A percentile compares a stretch with the other conserved stretches of the same genome.
phyloP scores from a whole-genome alignment of 75 land plant species.

The Adiantum capillusveneris region DNA sequence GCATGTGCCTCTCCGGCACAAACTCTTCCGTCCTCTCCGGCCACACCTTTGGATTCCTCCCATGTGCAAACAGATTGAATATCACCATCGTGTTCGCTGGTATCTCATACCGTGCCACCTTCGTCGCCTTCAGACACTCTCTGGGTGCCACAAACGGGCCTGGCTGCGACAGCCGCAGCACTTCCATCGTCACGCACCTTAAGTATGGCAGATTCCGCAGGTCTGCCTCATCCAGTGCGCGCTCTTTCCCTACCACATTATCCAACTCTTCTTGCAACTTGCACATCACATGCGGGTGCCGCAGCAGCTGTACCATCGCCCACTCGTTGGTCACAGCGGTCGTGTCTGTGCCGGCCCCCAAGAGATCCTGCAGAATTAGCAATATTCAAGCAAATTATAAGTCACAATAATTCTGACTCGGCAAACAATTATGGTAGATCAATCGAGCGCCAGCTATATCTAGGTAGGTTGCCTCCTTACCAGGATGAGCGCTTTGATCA shows the following conservation, averaged over 20 bases:
- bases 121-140: constrained; percentile 10
- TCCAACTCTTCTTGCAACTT: constrained; percentile 23
- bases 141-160: constrained; percentile 23
- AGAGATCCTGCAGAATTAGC: constrained; percentile 17
- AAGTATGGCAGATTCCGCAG: constrained; percentile 15
- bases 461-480: neutral
- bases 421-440: neutral
- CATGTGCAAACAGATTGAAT: constrained; percentile 21
- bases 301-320: constrained; percentile 30
- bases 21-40: no score
- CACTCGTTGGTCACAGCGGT: constrained; percentile 18
- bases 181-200: constrained; percentile 29
- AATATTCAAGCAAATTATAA: neutral
- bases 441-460: neutral
- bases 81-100: constrained; percentile 30
- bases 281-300: constrained; percentile 16
- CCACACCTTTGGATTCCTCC: constrained; percentile 19
- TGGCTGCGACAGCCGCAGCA: constrained; percentile 28
- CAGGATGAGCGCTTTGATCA: neutral
- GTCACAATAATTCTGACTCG: neutral
- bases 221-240: constrained; percentile 30
- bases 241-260: constrained; percentile 10
- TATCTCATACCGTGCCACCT: constrained; percentile 34
- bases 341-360: constrained; percentile 33
- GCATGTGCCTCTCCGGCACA: no score